Evolutionary conservation across 2,329 filamentous ascomycete genomes (phyloP).

Genomic region (Hymenoscyphus scutula): DNA sequence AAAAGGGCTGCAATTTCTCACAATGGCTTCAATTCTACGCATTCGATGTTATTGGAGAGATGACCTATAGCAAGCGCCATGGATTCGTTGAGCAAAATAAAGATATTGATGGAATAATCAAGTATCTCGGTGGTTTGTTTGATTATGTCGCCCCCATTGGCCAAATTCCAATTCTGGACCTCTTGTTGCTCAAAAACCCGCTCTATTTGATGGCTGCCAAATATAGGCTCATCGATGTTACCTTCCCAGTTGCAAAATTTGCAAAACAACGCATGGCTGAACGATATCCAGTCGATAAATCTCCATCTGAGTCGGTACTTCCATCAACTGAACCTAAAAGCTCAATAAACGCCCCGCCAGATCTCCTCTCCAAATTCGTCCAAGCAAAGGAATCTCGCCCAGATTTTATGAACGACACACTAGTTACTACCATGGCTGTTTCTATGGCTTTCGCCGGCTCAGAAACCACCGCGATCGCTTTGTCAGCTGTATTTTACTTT

Average conservation of each 20-base stretch:
- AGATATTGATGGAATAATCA: constrained; percentile 73
- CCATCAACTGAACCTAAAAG: constrained; percentile 18
- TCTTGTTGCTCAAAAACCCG: constrained; percentile 71
- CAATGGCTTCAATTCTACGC: constrained; percentile 78
- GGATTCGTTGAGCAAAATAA: constrained; percentile 73
- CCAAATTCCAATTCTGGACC: constrained; percentile 71
- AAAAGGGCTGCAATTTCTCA: constrained; percentile 58
- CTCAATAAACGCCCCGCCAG: constrained; percentile 35
- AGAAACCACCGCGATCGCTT: constrained; percentile 75
- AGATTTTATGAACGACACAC: constrained; percentile 67
- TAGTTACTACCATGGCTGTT: constrained; percentile 70
- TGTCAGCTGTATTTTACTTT: constrained; percentile 71
- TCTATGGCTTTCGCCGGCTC: constrained; percentile 72
- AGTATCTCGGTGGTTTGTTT: constrained; percentile 61
- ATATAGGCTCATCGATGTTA: constrained; percentile 64
- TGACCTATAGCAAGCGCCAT: constrained; percentile 72
- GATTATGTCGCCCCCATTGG: constrained; percentile 71
- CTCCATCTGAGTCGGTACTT: constrained; percentile 16
- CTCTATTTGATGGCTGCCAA: constrained; percentile 66
- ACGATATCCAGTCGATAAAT: constrained; percentile 43
- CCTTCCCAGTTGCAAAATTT: constrained; percentile 72
- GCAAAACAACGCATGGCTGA: constrained; percentile 66
- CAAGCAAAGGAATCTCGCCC: constrained; percentile 65
- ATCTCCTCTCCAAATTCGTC: constrained; percentile 71
- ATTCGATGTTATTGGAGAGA: constrained; percentile 76